A percentile compares a stretch with the other conserved stretches of the same genome.
Conservation (phyloP, 495 filamentous ascomycete genomes). For the Talaromyces proteolyticus region DNA sequence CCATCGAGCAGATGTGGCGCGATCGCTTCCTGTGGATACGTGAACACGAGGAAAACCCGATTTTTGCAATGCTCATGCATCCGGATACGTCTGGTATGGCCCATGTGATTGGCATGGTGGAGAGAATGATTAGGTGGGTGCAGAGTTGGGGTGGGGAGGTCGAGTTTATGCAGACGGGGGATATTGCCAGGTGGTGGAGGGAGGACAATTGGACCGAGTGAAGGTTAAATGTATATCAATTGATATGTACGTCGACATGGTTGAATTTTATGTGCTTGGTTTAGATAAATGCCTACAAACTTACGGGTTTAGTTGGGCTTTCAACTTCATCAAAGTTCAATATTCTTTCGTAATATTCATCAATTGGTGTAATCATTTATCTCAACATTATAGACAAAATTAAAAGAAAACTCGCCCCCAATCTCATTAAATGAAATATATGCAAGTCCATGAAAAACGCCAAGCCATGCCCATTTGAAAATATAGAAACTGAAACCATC, state of each 20-base stretch:
- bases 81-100: constrained; percentile 59
- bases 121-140: constrained; percentile 49
- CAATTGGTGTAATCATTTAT: too few species aligned
- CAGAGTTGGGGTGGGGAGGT: constrained; percentile 41
- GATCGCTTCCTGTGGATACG: constrained; percentile 43
- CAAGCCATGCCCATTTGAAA: too few species aligned
- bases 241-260: background rate
- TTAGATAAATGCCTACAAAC: too few species aligned
- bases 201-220: constrained; percentile 1
- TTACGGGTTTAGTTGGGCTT: too few species aligned
- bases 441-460: too few species aligned
- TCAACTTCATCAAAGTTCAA: too few species aligned
- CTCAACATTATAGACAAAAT: too few species aligned
- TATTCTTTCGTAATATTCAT: too few species aligned
- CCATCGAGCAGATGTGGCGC: constrained; percentile 50
- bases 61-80: constrained; percentile 50
- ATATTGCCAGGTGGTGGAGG: constrained; percentile 22
- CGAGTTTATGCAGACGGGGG: constrained; percentile 29
- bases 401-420: too few species aligned
- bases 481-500: too few species aligned
- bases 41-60: constrained; percentile 27
- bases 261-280: too few species aligned
- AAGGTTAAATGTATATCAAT: background rate
- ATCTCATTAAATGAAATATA: too few species aligned
- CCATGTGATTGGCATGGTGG: constrained; percentile 55